Conservation (phyloP, 2,329 filamentous ascomycete species). For the Colletotrichum incanum region DNA sequence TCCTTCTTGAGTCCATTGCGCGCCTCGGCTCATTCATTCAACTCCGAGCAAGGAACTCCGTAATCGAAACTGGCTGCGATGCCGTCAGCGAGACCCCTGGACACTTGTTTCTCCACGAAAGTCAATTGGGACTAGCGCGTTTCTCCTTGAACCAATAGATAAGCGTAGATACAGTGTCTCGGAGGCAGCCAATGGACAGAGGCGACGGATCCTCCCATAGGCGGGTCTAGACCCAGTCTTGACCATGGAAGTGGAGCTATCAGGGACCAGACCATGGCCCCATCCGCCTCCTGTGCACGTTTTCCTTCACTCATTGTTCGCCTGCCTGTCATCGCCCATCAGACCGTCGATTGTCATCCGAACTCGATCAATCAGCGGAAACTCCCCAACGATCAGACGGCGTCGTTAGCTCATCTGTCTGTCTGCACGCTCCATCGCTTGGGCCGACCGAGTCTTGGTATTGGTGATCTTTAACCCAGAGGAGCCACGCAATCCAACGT, state of each 20-base stretch:
- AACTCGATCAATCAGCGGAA: background rate
- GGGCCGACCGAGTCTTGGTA: background rate
- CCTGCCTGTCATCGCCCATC: background rate
- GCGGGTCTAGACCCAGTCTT: background rate
- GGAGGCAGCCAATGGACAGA: constrained; percentile 18
- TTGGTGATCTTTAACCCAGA: background rate
- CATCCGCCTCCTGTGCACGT: background rate
- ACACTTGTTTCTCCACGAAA: background rate
- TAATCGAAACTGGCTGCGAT: background rate
- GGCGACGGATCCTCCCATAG: background rate
- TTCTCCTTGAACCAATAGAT: fast-evolving
- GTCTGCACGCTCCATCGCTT: background rate
- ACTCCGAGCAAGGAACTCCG: background rate
- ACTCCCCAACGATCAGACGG: background rate
- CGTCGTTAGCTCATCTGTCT: background rate
- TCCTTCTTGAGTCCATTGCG: too few relatives aligned
- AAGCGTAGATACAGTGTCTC: background rate
- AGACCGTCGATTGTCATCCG: background rate
- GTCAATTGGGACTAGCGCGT: background rate
- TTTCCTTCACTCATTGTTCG: background rate
- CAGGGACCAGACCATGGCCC: background rate
- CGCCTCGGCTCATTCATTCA: background rate
- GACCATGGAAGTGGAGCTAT: background rate
- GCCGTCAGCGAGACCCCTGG: background rate
- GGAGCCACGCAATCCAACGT: constrained; percentile 5